Percentiles rank a stretch among this genome's conserved stretches.
Evolutionary conservation across 768 basidiomycete species (phyloP).

Genomic region (Rickenella mellea): DNA sequence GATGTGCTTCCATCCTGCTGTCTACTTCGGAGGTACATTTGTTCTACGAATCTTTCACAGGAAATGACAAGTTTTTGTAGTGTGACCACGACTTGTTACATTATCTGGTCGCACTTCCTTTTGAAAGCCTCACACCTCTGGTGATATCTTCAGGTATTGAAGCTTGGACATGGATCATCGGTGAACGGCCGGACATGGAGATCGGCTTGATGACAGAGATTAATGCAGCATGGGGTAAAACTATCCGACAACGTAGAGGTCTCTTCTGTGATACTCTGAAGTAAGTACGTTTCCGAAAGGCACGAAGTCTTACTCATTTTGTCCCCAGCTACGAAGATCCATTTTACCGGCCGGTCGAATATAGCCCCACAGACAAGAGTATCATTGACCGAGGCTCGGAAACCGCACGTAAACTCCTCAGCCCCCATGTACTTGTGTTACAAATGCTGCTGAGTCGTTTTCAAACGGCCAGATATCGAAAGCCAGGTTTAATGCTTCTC

Average conservation of each 20-base stretch:
- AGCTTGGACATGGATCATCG: slow-evolving; percentile 93
- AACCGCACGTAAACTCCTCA: slow-evolving; percentile 65
- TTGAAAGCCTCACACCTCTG: slow-evolving; percentile 81
- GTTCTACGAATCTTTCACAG: neutral
- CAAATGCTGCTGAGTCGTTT: slow-evolving; percentile 87
- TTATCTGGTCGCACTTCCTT: slow-evolving; percentile 80
- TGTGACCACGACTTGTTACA: slow-evolving; percentile 80
- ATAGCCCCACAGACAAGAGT: slow-evolving; percentile 84
- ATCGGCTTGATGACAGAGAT: slow-evolving; percentile 81
- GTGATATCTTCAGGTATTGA: slow-evolving; percentile 84
- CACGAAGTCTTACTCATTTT: neutral
- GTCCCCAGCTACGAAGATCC: slow-evolving; percentile 74
- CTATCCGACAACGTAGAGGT: slow-evolving; percentile 69
- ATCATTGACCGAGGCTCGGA: slow-evolving; percentile 63
- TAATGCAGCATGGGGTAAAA: slow-evolving; percentile 77
- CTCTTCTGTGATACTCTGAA: slow-evolving; percentile 76
- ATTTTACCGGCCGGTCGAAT: slow-evolving; percentile 76
- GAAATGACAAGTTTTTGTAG: slow-evolving; percentile 25
- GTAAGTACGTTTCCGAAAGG: slow-evolving; percentile 35
- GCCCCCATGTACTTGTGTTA: slow-evolving; percentile 76
- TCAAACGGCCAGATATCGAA: slow-evolving; percentile 86
- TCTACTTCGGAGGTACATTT: slow-evolving; percentile 49
- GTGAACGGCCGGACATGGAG: slow-evolving; percentile 75
- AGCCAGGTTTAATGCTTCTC: slow-evolving; percentile 75
- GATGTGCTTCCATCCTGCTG: slow-evolving; percentile 76